Percentiles rank a stretch among this genome's conserved stretches.
These are phyloP conservation scores for Capronia coronata DNA, from an alignment of 2,329 filamentous ascomycete genomes.

Conservation along the genomic window DNA sequence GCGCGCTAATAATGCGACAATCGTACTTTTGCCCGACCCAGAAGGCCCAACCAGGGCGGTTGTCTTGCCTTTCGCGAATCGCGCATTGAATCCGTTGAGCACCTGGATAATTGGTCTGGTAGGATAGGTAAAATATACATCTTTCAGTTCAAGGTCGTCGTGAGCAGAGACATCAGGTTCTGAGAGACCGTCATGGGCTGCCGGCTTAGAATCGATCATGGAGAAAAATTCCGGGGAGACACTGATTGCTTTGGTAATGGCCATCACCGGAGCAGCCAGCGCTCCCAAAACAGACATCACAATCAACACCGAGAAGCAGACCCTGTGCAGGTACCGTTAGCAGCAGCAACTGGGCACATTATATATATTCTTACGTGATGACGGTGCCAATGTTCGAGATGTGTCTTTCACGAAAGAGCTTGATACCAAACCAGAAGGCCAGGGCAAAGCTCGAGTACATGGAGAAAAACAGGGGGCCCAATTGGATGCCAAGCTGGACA, in stretches of 20 bases:
- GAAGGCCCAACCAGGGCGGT: constrained; percentile 43
- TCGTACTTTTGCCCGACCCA: constrained; percentile 43
- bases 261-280: constrained; percentile 34
- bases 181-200: constrained; percentile 35
- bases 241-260: constrained; percentile 63
- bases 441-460: constrained; percentile 36
- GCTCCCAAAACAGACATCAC: constrained; percentile 38
- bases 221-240: constrained; percentile 74
- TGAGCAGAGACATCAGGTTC: constrained; percentile 54
- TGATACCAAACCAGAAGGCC: constrained; percentile 37
- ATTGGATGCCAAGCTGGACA: constrained; percentile 31
- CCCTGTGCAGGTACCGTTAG: constrained; percentile 25
- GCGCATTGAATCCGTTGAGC: constrained; percentile 33
- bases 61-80: constrained; percentile 35
- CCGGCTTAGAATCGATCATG: constrained; percentile 64
- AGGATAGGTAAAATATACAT: constrained; percentile 68
- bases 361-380: constrained; percentile 31
- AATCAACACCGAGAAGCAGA: constrained; percentile 39
- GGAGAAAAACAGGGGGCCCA: constrained; percentile 34
- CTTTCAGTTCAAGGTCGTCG: constrained; percentile 54
- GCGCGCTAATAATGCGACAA: constrained; percentile 39
- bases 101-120: constrained; percentile 35
- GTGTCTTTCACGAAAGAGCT: constrained; percentile 33
- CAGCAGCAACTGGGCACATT: background rate
- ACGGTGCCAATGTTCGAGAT: constrained; percentile 35